Evolutionary conservation across 768 basidiomycete species (phyloP), one percentile per base, ranked within the genome.

Genomic region (Fibroporia radiculosa): DNA sequence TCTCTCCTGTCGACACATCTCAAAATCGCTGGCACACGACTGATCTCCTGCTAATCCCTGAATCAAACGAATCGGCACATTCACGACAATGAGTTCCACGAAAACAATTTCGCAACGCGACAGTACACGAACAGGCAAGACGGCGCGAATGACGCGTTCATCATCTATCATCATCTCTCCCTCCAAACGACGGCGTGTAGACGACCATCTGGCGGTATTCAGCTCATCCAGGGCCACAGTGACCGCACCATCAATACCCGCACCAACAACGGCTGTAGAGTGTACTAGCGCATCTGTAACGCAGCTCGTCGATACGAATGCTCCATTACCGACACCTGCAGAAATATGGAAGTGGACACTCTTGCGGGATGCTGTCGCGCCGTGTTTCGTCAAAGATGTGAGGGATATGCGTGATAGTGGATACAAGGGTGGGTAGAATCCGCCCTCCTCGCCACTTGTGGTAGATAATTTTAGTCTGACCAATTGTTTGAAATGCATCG

Each of bases 281-380:
- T n/a, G n/a, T n/a, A n/a, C n/a, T n/a, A n/a, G n/a, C n/a, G n/a
- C n/a, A n/a, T n/a, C n/a, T n/a, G n/a, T n/a, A n/a, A n/a, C n/a
- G n/a, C n/a, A n/a, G n/a, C n/a, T n/a, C n/a, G n/a, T n/a, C n/a
- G n/a, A n/a, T n/a, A n/a, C n/a, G n/a, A n/a, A n/a, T n/a, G n/a
- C n/a, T n/a, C n/a, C n/a, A n/a, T n/a, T n/a, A n/a, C n/a, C n/a
- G n/a, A n/a, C n/a, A 6, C 28, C 41, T 3, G 42, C 47, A n/a
- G 50, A 55, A 14, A 49, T 61, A 12, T 53, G 53, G 47, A 45
- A 46, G 20, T 62, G 58, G 58, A 60, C 60, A 13, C 48, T 60
- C 16, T 55, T 48, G 1, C 23, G 39, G 18, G 55, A 54, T n/a
- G 55, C 60, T 6, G 36, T 57, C n/a, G 58, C 58, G 4, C 38